Conservation (phyloP, 108 stramenopile genomes). For the Fragilariopsis cylindrus region DNA sequence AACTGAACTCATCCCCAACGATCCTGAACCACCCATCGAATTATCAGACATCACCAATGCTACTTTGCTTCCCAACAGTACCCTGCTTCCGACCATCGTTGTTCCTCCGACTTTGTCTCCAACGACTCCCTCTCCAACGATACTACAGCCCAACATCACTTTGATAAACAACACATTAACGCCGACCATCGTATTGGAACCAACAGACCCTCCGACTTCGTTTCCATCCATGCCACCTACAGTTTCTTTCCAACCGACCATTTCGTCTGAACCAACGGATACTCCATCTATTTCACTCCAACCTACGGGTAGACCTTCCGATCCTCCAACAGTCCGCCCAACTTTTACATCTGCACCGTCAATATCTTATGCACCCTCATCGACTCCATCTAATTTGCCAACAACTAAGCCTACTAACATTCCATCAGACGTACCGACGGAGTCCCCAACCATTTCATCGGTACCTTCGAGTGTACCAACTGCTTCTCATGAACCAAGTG, state of each 20-base stretch:
- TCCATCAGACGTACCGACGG: conserved; percentile 6
- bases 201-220: conserved; percentile 3
- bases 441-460: background rate
- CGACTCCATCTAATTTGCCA: background rate
- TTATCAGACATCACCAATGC: background rate
- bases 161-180: no score
- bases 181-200: background rate
- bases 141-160: background rate
- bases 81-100: background rate
- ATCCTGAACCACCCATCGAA: no score
- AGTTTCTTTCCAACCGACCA: background rate
- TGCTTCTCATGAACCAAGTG: background rate
- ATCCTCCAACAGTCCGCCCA: conserved; percentile 7
- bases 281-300: conserved; percentile 16
- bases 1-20: background rate
- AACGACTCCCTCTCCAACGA: conserved; percentile 1
- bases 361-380: conserved; percentile 10
- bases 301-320: background rate
- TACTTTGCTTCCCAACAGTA: background rate
- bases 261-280: conserved; percentile 13
- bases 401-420: background rate
- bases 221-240: conserved; percentile 17
- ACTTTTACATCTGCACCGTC: conserved; percentile 1
- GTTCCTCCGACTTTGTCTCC: background rate
- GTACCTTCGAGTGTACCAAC: conserved; percentile 1